Percentiles rank a stretch among this genome's conserved stretches.
These are phyloP conservation scores for Kwoniella dendrophila DNA, from an alignment of 768 basidiomycete genomes.

Conservation along the genomic window DNA sequence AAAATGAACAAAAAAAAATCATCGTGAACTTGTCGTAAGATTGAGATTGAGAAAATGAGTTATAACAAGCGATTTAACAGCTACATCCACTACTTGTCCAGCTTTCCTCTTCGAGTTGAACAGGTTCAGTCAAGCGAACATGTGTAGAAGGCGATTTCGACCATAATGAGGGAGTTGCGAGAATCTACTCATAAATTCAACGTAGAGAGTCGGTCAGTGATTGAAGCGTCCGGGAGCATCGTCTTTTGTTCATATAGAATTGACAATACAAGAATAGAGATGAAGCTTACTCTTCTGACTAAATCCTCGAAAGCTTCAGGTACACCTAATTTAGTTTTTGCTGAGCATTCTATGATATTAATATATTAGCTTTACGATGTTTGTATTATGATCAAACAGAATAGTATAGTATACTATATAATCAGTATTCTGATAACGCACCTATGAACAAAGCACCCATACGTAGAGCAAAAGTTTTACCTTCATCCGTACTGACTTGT, in stretches of 20 bases:
- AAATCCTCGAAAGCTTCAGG: conserved; percentile 74
- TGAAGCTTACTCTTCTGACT: conserved; percentile 68
- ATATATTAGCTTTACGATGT: not conserved
- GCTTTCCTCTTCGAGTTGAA: conserved; percentile 16
- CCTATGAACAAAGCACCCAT: conserved; percentile 80
- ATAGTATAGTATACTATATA: not conserved
- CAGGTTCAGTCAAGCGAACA: not conserved
- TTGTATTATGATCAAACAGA: not conserved
- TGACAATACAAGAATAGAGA: not conserved
- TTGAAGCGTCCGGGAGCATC: not conserved
- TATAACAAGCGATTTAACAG: conserved; percentile 8
- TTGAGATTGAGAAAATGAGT: not conserved
- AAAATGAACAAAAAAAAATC: too few species aligned
- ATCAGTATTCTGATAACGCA: conserved; percentile 29
- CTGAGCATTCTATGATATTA: conserved; percentile 76
- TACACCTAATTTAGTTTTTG: conserved; percentile 86
- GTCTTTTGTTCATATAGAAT: not conserved
- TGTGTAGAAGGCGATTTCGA: conserved; percentile 18
- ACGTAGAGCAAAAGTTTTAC: conserved; percentile 73
- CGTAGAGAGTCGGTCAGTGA: not conserved
- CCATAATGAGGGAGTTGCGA: conserved; percentile 84
- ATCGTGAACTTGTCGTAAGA: conserved; percentile 9
- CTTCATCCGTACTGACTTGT: conserved; percentile 79
- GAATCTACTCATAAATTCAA: conserved; percentile 46
- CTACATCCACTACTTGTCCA: conserved; percentile 19